Evolutionary conservation across 2,329 filamentous ascomycete genomes (phyloP).

Genomic region (Pestalotiopsis sp.): DNA sequence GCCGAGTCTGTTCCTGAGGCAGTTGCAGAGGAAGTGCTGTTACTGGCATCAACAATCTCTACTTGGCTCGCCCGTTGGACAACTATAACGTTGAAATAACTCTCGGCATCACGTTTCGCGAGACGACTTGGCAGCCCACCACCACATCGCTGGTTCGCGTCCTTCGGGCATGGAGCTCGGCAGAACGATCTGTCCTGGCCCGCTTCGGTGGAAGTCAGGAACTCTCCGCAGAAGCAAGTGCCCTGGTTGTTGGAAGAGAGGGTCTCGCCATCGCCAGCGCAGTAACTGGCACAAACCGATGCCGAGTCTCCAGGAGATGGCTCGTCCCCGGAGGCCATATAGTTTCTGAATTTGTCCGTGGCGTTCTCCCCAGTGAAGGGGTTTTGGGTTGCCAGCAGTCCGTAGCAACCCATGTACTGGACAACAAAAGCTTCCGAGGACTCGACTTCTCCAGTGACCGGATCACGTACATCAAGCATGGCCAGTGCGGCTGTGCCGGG

Average conservation of each 20-base stretch:
- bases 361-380: background rate
- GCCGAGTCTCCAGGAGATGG: background rate
- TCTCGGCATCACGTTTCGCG: background rate
- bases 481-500: background rate
- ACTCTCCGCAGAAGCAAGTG: conserved; percentile 6
- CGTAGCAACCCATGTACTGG: conserved; percentile 3
- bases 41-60: background rate
- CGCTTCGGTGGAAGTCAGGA: background rate
- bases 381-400: background rate
- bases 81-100: conserved; percentile 2
- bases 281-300: background rate
- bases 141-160: conserved; percentile 1
- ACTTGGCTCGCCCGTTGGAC: background rate
- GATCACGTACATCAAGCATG: background rate
- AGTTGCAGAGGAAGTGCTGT: background rate
- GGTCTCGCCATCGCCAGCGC: background rate
- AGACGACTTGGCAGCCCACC: background rate
- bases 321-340: background rate
- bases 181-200: background rate
- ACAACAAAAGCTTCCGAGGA: background rate
- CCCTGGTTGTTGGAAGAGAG: conserved; percentile 8
- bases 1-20: background rate
- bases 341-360: background rate
- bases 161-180: background rate
- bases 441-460: background rate